Evolutionary conservation across 2,329 filamentous ascomycete species (phyloP).

Genomic region (Aspergillus awamori): DNA sequence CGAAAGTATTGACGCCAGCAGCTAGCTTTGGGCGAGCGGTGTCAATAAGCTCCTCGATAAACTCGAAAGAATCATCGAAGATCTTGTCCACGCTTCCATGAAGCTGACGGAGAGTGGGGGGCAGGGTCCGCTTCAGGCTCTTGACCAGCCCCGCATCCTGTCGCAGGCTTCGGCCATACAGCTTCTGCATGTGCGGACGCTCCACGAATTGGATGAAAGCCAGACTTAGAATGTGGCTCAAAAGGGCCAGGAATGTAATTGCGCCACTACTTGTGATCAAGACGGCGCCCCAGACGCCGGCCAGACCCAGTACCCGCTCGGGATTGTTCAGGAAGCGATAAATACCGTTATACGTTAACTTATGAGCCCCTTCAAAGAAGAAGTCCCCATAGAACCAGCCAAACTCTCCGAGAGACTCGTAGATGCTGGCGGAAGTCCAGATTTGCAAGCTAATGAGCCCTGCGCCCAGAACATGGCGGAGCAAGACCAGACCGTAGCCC

Average conservation of each 20-base stretch:
- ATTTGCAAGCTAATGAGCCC: conserved; percentile 82
- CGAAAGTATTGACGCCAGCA: conserved; percentile 80
- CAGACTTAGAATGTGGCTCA: conserved; percentile 83
- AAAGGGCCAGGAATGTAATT: conserved; percentile 82
- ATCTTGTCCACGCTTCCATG: conserved; percentile 85
- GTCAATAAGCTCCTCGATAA: conserved; percentile 89
- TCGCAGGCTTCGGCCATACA: conserved; percentile 83
- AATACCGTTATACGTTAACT: conserved; percentile 93
- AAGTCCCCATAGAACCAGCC: conserved; percentile 99
- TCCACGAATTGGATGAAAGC: conserved; percentile 92
- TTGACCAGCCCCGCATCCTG: conserved; percentile 88
- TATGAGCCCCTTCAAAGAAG: conserved; percentile 87
- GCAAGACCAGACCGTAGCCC: conserved; percentile 79
- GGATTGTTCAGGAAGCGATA: conserved; percentile 98
- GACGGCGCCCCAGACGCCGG: conserved; percentile 92
- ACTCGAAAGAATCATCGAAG: conserved; percentile 81
- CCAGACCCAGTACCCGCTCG: conserved; percentile 88
- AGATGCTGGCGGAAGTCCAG: conserved; percentile 91
- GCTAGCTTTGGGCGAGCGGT: conserved; percentile 82
- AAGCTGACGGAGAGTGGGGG: conserved; percentile 78
- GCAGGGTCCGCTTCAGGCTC: conserved; percentile 84
- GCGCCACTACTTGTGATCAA: conserved; percentile 88
- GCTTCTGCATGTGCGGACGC: conserved; percentile 96
- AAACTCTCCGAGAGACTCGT: conserved; percentile 94
- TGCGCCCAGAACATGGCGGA: conserved; percentile 83